A percentile compares a stretch with the other conserved stretches of the same genome.
These are phyloP conservation scores for Baudoinia panamericana DNA, from an alignment of 495 filamentous ascomycete species.

Conservation along the genomic window DNA sequence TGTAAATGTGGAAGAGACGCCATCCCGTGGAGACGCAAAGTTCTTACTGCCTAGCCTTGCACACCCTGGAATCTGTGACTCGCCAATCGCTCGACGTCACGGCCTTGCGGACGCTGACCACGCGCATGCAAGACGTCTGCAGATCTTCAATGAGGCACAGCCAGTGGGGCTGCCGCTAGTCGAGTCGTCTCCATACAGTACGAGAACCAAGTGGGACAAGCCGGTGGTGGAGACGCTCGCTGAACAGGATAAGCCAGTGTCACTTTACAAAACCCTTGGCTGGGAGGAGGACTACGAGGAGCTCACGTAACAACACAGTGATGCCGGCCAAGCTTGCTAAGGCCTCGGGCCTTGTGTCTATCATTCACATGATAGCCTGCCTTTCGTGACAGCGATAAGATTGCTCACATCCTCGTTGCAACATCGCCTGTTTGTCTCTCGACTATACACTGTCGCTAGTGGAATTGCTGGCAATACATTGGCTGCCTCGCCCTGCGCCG, in stretches of 20 bases:
- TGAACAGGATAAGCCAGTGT: slow-evolving; percentile 35
- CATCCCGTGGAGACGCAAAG: slow-evolving; percentile 37
- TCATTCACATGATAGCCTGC: too few relatives aligned
- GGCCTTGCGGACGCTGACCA: slow-evolving; percentile 2
- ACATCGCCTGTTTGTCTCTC: too few relatives aligned
- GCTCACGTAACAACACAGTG: slow-evolving; percentile 12
- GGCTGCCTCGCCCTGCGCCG: too few relatives aligned
- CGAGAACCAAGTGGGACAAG: slow-evolving; percentile 21
- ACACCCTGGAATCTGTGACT: slow-evolving; percentile 9
- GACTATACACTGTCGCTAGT: too few relatives aligned
- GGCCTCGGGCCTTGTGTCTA: too few relatives aligned
- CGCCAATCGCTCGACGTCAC: slow-evolving; percentile 14
- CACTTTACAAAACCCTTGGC: slow-evolving; percentile 59
- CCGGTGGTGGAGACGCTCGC: neutral
- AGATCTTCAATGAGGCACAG: neutral
- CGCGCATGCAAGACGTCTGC: slow-evolving; percentile 8
- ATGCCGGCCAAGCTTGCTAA: too few relatives aligned
- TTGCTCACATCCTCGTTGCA: too few relatives aligned
- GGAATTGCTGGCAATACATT: too few relatives aligned
- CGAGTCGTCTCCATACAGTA: slow-evolving; percentile 3
- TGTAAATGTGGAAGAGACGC: slow-evolving; percentile 38
- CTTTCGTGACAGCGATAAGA: too few relatives aligned
- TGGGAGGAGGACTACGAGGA: slow-evolving; percentile 56
- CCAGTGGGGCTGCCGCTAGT: neutral
- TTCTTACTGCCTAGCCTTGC: slow-evolving; percentile 23